Base-by-base conservation (phyloP, 257 asterid genomes). In the Jacaranda mimosifolia region DNA sequence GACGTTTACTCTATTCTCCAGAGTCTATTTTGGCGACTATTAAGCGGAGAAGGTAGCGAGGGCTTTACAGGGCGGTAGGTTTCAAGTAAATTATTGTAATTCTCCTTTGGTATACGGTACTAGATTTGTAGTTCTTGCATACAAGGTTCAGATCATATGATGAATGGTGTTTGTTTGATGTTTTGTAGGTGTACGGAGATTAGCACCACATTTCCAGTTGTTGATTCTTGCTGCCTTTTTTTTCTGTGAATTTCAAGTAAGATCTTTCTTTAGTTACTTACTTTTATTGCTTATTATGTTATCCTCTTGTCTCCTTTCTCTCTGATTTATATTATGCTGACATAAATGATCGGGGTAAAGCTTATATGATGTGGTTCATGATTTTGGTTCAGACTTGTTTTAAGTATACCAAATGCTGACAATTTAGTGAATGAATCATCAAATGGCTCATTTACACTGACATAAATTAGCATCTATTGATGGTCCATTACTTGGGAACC, bases 1-100 rank as follows among this genome's bases (percentile, higher is more conserved):
- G 68, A 63, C 26, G 6, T 35, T 63, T 38, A 36, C 13, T 36
- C 42, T 32, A 38, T 38, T n/a, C 17, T 53, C 18, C 78, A 76
- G 83, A 85, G 93, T 77, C 82, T 55, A 81, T 83, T 86, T 72
- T 86, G 89, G 89, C 85, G 90, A 85, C 75, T 77, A 46, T 65
- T 77, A 81, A 89, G 85, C 85, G 79, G 82, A 79, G 73, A 51
- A 64, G 70, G 21, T 85, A 89, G 91, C 84, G 86, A 81, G 85
- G 87, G 88, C 78, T 73, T 81, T 68, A 63, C 63, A 66, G 68
- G 86, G 86, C 69, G 90, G 82, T 60, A 32, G 13, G 45, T 60
- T 5, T 55, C 63, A 6, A 57, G 9, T 4, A 57, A 57, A 18
- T 0, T 17, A 8, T 3, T 57, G 39, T 19, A 9, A 10, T 18